Percentiles rank a stretch among this genome's conserved stretches.
These are phyloP conservation scores for Durio zibethinus DNA, from an alignment of 345 rosid genomes.

Conservation along the genomic window DNA sequence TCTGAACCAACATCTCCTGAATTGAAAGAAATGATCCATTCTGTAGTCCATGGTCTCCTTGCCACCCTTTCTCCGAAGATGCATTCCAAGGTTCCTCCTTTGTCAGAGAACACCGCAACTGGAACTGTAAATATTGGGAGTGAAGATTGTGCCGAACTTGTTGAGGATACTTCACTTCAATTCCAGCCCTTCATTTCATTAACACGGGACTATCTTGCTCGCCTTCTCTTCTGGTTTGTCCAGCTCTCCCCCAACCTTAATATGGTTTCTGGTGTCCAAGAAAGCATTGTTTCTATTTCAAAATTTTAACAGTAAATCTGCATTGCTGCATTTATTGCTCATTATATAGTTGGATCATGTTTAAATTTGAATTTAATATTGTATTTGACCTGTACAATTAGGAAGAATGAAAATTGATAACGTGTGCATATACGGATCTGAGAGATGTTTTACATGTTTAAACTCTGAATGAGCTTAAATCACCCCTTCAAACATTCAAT, in stretches of 20 bases:
- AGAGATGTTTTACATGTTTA: not conserved
- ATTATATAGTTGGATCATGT: not conserved
- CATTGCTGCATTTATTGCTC: not conserved
- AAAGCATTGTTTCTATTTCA: not conserved
- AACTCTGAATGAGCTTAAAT: not conserved
- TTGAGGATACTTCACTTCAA: slow-evolving; percentile 80
- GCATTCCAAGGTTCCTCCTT: slow-evolving; percentile 72
- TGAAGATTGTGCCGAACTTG: slow-evolving; percentile 72
- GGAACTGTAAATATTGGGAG: slow-evolving; percentile 41
- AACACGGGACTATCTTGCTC: slow-evolving; percentile 88
- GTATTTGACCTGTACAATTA: not conserved
- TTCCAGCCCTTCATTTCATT: slow-evolving; percentile 79
- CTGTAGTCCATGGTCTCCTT: slow-evolving; percentile 89
- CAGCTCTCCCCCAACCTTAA: not conserved
- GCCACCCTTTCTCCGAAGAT: slow-evolving; percentile 89
- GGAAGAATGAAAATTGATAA: not conserved
- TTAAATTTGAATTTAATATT: not conserved
- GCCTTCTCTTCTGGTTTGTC: slow-evolving; percentile 89
- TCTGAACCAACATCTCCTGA: slow-evolving; percentile 85
- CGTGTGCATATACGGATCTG: not conserved
- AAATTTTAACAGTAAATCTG: not conserved
- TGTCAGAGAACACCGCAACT: slow-evolving; percentile 44
- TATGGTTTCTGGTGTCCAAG: not conserved
- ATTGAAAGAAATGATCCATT: slow-evolving; percentile 67
- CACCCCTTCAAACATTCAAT: not conserved